Percentiles rank a stretch among this genome's conserved stretches.
Conservation (phyloP, 2,329 filamentous ascomycete genomes). For the Venturia effusa region DNA sequence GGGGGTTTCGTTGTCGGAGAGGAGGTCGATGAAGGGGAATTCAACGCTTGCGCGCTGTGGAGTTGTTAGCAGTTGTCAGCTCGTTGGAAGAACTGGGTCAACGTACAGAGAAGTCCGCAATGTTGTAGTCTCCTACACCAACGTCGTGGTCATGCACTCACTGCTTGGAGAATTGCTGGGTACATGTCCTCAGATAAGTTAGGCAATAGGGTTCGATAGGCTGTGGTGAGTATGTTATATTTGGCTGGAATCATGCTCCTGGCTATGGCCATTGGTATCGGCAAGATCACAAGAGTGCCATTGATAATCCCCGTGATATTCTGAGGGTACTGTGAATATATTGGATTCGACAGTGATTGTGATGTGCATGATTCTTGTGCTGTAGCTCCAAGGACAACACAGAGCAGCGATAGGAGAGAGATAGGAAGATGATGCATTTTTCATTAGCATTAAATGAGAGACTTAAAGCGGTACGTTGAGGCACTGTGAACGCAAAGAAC, state of each 20-base stretch:
- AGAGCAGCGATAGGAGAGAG: conserved; percentile 1
- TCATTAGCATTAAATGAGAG: neutral
- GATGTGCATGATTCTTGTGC: conserved; percentile 16
- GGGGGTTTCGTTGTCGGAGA: conserved; percentile 38
- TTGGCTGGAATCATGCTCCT: conserved; percentile 37
- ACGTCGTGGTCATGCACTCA: conserved; percentile 41
- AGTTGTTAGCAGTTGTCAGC: conserved; percentile 14
- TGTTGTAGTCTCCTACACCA: conserved; percentile 30
- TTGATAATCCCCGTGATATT: conserved; percentile 44
- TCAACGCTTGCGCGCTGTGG: conserved; percentile 39
- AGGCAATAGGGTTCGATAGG: conserved; percentile 37
- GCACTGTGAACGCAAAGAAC: neutral
- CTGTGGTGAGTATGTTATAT: conserved; percentile 40
- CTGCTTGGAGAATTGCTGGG: conserved; percentile 40
- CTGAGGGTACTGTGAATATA: conserved; percentile 35
- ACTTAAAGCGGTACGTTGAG: neutral
- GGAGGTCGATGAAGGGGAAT: conserved; percentile 46
- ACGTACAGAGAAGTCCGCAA: conserved; percentile 40
- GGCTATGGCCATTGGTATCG: conserved; percentile 38
- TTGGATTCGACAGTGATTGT: conserved; percentile 35
- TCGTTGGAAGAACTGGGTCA: conserved; percentile 5
- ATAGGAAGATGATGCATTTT: conserved; percentile 4
- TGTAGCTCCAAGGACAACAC: neutral
- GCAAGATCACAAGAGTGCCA: conserved; percentile 41
- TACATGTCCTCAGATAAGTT: conserved; percentile 42